Evolutionary conservation across 441 rosid genomes (phyloP), one percentile per base, ranked within the genome.

Genomic region (Manihot esculenta): DNA sequence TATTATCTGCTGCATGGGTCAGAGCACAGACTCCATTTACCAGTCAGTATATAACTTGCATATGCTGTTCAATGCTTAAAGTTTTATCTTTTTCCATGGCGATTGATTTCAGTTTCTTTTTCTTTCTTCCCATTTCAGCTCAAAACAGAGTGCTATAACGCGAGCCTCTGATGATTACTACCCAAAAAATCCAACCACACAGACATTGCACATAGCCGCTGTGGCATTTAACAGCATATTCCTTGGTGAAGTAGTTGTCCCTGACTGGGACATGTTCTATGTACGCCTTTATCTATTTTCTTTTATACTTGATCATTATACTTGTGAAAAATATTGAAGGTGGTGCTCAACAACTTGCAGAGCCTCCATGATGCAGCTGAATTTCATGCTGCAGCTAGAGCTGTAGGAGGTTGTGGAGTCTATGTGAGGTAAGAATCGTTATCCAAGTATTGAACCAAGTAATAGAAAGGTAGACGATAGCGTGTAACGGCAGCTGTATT

Each of bases 231-330:
- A 84, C 77, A 84, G 88, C 80, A 75, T 84, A 71, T 84, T 85
- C 73, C 86, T 85, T 23, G 89, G 92, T 55, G 92, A 85, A 87
- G 75, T 85, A 23, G 74, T 82, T 56, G 88, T 84, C 76, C 89
- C 89, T 17, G 89, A 87, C 42, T 85, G 88, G 87, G 88, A 85
- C 71, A 85, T 85, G 88, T 87, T 85, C 79, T 85, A 84, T 68
- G 88, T 84, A 79, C 57, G 84, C 26, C 35, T 18, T 62, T 44
- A 30, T 38, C 68, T 49, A 27, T 23, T 21, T 38, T 5, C 50
- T 12, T 42, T 54, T 20, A 11, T 23, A 21, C 51, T 56, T 61
- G 13, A 47, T 44, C 13, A 54, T 33, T 1, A n/a, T 21, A 33
- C 9, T 63, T 24, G 17, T 20, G 58, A 27, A 41, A 42, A 64